Conservation (phyloP, 805 yeast genomes). For the Yarrowia phangngaensis region DNA sequence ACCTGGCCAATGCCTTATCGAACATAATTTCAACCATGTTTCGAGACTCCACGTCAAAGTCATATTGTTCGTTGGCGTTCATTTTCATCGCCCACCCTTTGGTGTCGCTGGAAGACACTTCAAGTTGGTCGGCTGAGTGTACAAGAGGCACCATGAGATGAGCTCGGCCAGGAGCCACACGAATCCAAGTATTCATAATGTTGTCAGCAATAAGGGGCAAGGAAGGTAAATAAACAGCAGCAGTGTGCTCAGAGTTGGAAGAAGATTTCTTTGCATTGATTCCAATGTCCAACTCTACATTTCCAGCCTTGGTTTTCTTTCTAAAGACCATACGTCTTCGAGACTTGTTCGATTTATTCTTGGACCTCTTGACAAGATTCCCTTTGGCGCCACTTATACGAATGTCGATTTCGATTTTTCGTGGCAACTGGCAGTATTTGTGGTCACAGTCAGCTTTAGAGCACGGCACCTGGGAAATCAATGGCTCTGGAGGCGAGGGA, state of each 20-base stretch:
- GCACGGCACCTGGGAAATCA: slow-evolving; percentile 2
- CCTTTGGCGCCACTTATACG: slow-evolving; percentile 9
- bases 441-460: slow-evolving; percentile 13
- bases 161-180: slow-evolving; percentile 5
- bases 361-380: too few relatives aligned
- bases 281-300: slow-evolving; percentile 16
- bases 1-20: slow-evolving; percentile 21
- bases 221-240: slow-evolving; percentile 10
- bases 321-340: too few relatives aligned
- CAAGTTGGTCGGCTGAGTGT: slow-evolving; percentile 13
- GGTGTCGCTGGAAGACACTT: slow-evolving; percentile 10
- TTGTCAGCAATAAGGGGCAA: slow-evolving; percentile 25
- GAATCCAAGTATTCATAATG: slow-evolving; percentile 19
- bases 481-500: neutral
- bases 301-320: too few relatives aligned
- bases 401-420: slow-evolving; percentile 8
- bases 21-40: slow-evolving; percentile 21
- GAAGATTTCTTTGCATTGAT: slow-evolving; percentile 17
- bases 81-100: slow-evolving; percentile 7
- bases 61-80: slow-evolving; percentile 18
- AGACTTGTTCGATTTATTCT: slow-evolving; percentile 18
- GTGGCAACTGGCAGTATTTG: slow-evolving; percentile 5
- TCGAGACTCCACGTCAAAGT: slow-evolving; percentile 11
- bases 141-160: slow-evolving; percentile 24
- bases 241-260: neutral